phyloP scores from a whole-genome alignment of 2,329 filamentous ascomycete species.

The Trichoderma sp. region DNA sequence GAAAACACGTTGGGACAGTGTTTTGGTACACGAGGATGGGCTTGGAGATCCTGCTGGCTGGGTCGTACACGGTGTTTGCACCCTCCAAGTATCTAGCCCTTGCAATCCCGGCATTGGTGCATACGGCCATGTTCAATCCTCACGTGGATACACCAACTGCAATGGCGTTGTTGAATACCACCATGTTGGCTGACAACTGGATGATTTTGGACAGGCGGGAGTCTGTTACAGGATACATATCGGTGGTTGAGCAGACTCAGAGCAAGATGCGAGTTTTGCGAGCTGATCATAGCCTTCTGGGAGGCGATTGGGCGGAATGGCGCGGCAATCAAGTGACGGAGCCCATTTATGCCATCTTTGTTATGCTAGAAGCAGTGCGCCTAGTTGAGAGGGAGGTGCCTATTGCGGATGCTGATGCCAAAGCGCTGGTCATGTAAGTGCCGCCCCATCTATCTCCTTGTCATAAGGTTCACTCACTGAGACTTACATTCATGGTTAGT shows the following conservation, averaged over 20 bases:
- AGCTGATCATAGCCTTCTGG: constrained; percentile 90
- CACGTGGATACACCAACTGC: constrained; percentile 65
- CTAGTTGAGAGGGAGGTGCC: constrained; percentile 62
- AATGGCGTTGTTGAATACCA: constrained; percentile 61
- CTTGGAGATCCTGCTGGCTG: constrained; percentile 65
- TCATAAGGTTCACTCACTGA: neutral
- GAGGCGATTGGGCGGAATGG: constrained; percentile 78
- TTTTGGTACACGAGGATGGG: constrained; percentile 68
- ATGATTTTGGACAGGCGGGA: constrained; percentile 77
- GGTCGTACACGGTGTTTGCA: constrained; percentile 61
- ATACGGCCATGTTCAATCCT: constrained; percentile 69
- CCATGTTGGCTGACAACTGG: constrained; percentile 65
- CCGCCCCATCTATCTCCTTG: neutral
- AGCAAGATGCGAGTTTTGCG: constrained; percentile 77
- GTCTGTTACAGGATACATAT: constrained; percentile 87
- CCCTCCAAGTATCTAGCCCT: constrained; percentile 67
- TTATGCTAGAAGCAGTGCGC: constrained; percentile 88
- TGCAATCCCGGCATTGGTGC: constrained; percentile 68
- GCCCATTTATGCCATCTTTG: constrained; percentile 93
- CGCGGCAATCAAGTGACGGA: constrained; percentile 62
- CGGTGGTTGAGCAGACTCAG: constrained; percentile 73
- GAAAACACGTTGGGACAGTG: constrained; percentile 56
- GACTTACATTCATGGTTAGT: constrained; percentile 40
- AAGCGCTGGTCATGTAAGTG: constrained; percentile 79
- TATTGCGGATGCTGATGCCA: constrained; percentile 62